Conservation (phyloP, 2,329 filamentous ascomycete genomes). For the Epichloe gansuensis region DNA sequence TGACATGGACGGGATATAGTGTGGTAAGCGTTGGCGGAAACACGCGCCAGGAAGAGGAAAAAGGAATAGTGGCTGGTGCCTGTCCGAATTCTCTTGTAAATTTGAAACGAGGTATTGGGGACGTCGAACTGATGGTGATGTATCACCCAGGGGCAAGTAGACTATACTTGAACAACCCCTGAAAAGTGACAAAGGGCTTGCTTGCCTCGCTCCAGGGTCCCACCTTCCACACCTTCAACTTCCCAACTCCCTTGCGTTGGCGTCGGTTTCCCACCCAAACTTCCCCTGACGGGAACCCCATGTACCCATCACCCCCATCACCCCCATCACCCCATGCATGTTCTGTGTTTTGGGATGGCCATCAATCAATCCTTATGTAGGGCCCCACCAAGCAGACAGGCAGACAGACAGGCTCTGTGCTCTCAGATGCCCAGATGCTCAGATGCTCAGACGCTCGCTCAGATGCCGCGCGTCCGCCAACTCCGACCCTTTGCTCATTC, state of each 20-base stretch:
- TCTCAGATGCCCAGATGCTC: neutral
- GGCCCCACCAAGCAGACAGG: neutral
- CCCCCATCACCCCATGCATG: neutral
- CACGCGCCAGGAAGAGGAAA: neutral
- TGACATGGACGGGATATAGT: neutral
- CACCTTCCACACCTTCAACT: neutral
- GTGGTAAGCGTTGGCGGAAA: no score
- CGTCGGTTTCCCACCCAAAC: neutral
- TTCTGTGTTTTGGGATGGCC: neutral
- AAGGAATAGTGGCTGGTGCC: neutral
- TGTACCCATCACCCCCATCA: no score
- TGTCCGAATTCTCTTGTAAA: neutral
- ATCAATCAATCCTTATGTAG: neutral
- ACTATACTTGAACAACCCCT: neutral
- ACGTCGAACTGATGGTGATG: neutral
- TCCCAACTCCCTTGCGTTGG: neutral
- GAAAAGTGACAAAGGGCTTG: no score
- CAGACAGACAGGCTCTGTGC: neutral
- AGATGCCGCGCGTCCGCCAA: slow-evolving; percentile 2
- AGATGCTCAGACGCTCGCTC: neutral
- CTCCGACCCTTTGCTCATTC: neutral
- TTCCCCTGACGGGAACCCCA: slow-evolving; percentile 1
- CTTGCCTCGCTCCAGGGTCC: neutral
- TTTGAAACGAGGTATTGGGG: slow-evolving; percentile 3
- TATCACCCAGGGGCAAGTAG: neutral